A percentile compares a stretch with the other conserved stretches of the same genome.
These are phyloP conservation scores for Yamadazyma epiphylla DNA, from an alignment of 1,139 yeast genomes.

Conservation along the genomic window DNA sequence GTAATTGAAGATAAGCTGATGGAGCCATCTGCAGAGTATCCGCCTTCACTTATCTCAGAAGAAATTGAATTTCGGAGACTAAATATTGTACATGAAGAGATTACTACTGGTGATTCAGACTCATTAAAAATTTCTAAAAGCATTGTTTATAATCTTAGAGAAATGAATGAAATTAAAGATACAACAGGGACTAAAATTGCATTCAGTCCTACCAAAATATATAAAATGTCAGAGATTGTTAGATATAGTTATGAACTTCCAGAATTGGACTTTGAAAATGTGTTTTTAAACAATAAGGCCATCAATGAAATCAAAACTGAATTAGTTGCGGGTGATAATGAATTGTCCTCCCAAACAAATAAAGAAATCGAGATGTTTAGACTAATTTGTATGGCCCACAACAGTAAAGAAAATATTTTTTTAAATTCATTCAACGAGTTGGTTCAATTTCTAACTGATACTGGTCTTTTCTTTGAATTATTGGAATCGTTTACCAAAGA, in stretches of 20 bases:
- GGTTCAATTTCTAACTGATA: constrained; percentile 30
- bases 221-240: constrained; percentile 7
- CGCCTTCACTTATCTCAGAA: neutral
- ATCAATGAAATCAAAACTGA: constrained; percentile 8
- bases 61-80: constrained; percentile 9
- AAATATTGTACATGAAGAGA: constrained; percentile 11
- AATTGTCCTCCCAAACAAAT: no score
- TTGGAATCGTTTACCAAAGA: constrained; percentile 11
- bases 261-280: constrained; percentile 1
- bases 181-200: neutral
- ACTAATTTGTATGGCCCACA: constrained; percentile 14
- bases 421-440: constrained; percentile 30
- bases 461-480: constrained; percentile 21
- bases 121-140: constrained; percentile 4
- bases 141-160: constrained; percentile 9
- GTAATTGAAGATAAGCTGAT: neutral
- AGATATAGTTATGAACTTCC: constrained; percentile 7
- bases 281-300: constrained; percentile 8
- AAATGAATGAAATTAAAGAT: constrained; percentile 10
- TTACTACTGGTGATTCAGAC: constrained; percentile 6
- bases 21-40: neutral
- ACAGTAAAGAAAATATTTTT: constrained; percentile 13
- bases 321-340: no score
- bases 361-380: constrained; percentile 10
- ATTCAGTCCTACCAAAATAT: constrained; percentile 1